Evolutionary conservation across 768 basidiomycete genomes (phyloP).

Genomic region (Lentinula sp.): DNA sequence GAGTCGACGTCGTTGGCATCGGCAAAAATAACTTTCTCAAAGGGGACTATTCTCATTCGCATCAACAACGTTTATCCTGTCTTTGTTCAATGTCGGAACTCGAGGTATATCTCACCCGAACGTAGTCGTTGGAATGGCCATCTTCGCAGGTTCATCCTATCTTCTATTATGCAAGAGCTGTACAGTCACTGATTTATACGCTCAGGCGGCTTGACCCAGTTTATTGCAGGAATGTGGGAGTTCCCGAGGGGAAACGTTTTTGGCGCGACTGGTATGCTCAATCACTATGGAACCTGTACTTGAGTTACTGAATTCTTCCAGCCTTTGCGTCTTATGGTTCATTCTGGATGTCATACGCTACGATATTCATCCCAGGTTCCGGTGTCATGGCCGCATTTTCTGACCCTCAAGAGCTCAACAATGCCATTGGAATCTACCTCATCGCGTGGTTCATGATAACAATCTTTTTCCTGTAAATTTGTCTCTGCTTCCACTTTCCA

Average conservation of each 20-base stretch:
- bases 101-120: slow-evolving; percentile 48
- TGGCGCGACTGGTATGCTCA: slow-evolving; percentile 49
- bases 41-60: slow-evolving; percentile 43
- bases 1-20: background rate
- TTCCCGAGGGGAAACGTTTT: slow-evolving; percentile 58
- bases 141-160: slow-evolving; percentile 32
- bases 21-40: background rate
- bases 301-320: slow-evolving; percentile 13
- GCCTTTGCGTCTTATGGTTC: slow-evolving; percentile 71
- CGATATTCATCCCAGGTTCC: slow-evolving; percentile 59
- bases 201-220: slow-evolving; percentile 70
- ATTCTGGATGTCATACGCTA: slow-evolving; percentile 77
- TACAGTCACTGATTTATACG: background rate
- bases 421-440: slow-evolving; percentile 66
- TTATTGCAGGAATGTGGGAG: slow-evolving; percentile 82
- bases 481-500: no score
- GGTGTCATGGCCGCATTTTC: slow-evolving; percentile 51
- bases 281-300: background rate
- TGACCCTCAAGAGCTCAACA: slow-evolving; percentile 31
- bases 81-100: slow-evolving; percentile 56
- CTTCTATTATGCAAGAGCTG: background rate
- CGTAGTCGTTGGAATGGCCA: slow-evolving; percentile 70
- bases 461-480: slow-evolving; percentile 51
- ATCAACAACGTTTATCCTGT: slow-evolving; percentile 66
- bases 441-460: slow-evolving; percentile 65